Conservation (phyloP, 1,284 basidiomycete species). For the Fomitopsis betulina region DNA sequence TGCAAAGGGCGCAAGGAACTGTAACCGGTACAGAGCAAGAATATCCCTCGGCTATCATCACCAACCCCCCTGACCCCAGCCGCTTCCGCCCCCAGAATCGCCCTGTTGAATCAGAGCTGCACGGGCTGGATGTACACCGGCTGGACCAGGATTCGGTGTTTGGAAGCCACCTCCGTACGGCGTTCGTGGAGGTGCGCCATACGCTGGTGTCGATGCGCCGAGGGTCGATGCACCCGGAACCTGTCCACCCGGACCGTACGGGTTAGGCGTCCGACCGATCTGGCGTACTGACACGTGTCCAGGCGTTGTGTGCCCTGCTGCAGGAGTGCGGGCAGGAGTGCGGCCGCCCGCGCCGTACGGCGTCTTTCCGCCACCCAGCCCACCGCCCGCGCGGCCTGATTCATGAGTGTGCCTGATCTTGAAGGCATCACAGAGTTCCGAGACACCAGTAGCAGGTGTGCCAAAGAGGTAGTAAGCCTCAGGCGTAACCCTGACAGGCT, state of each 20-base stretch:
- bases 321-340: constrained; percentile 68
- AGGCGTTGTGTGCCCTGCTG: constrained; percentile 63
- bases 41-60: constrained; percentile 2
- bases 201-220: constrained; percentile 14
- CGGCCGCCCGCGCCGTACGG: constrained; percentile 63
- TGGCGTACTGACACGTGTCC: constrained; percentile 73
- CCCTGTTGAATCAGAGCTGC: constrained; percentile 51
- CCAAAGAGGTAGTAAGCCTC: constrained; percentile 89
- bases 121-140: constrained; percentile 54
- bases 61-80: constrained; percentile 3
- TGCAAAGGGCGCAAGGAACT: background rate
- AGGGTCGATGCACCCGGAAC: constrained; percentile 17
- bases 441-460: constrained; percentile 83
- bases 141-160: constrained; percentile 46
- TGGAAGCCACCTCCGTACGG: constrained; percentile 49
- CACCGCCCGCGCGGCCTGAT: constrained; percentile 63
- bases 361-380: constrained; percentile 63
- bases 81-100: constrained; percentile 8
- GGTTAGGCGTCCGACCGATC: constrained; percentile 68
- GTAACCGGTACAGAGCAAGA: constrained; percentile 7
- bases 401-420: constrained; percentile 86
- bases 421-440: constrained; percentile 93
- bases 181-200: constrained; percentile 24
- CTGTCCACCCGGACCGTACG: constrained; percentile 41
- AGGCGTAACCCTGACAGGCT: constrained; percentile 88